phyloP scores from a whole-genome alignment of 2,329 filamentous ascomycete genomes.

The Eutypa lata region DNA sequence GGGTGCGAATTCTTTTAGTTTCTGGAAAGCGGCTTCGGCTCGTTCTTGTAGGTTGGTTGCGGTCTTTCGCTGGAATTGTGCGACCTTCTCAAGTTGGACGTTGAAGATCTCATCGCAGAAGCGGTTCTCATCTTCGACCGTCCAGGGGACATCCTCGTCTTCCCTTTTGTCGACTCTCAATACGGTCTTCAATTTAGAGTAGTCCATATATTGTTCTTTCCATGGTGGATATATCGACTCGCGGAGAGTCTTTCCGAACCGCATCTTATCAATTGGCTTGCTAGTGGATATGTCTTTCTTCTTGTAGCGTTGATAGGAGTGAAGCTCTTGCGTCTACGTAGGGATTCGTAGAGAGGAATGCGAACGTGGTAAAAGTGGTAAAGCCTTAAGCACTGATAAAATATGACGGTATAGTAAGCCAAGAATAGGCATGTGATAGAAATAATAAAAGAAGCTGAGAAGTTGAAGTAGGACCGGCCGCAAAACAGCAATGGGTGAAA shows the following conservation, averaged over 20 bases:
- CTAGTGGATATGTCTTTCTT: too few species aligned
- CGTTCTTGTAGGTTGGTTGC: conserved; percentile 56
- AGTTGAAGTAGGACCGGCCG: too few species aligned
- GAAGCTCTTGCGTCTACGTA: too few species aligned
- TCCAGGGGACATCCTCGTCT: conserved; percentile 71
- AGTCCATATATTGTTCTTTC: conserved; percentile 94
- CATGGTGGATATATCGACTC: conserved; percentile 80
- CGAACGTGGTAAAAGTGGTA: background rate
- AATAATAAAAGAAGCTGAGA: too few species aligned
- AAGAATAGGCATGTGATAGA: too few species aligned
- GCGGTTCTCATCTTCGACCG: conserved; percentile 85
- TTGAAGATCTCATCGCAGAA: conserved; percentile 97
- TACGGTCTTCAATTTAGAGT: conserved; percentile 85
- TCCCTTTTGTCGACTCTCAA: conserved; percentile 70
- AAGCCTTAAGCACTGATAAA: background rate
- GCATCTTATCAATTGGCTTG: conserved; percentile 55
- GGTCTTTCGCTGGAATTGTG: conserved; percentile 81
- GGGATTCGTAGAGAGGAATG: background rate
- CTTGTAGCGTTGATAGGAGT: too few species aligned
- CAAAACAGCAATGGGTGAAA: too few species aligned
- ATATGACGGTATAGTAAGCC: background rate
- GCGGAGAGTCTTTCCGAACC: conserved; percentile 86
- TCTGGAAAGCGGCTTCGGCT: conserved; percentile 57
- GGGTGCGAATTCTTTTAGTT: conserved; percentile 77
- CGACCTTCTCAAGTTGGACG: conserved; percentile 91